phyloP scores from a whole-genome alignment of 2,329 filamentous ascomycete genomes.

The Xylariomycetidae sp. region DNA sequence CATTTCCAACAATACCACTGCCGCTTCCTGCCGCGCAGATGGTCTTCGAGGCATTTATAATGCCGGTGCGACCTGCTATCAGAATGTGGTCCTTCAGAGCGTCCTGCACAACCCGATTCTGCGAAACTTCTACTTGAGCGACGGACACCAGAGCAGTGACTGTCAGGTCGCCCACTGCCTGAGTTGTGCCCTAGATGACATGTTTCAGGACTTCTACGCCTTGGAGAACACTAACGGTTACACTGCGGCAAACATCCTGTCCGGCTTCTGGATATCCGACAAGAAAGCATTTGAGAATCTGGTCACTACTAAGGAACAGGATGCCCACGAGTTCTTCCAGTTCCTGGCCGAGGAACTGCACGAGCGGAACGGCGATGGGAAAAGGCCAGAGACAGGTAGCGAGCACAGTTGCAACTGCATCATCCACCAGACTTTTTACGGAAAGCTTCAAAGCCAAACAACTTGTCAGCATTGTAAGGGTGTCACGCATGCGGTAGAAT shows the following conservation, averaged over 20 bases:
- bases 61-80: conserved; percentile 97
- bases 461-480: conserved; percentile 86
- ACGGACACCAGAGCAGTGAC: conserved; percentile 76
- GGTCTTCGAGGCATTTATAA: conserved; percentile 93
- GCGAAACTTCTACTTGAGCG: conserved; percentile 85
- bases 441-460: conserved; percentile 83
- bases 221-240: conserved; percentile 82
- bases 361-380: conserved; percentile 69
- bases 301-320: conserved; percentile 90
- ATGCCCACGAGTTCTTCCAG: conserved; percentile 96
- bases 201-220: conserved; percentile 68
- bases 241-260: conserved; percentile 82
- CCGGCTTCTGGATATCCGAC: conserved; percentile 85
- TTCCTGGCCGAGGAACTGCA: conserved; percentile 92
- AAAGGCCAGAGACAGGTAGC: conserved; percentile 53
- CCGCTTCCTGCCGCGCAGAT: conserved; percentile 77
- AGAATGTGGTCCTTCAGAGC: conserved; percentile 91
- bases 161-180: conserved; percentile 63
- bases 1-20: conserved; percentile 71
- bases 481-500: conserved; percentile 76
- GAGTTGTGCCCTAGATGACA: conserved; percentile 68
- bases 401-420: conserved; percentile 77
- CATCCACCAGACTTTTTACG: conserved; percentile 91
- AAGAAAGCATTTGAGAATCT: conserved; percentile 67
- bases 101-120: conserved; percentile 91